Evolutionary conservation across 257 asterid genomes (phyloP).

Genomic region (Solanum chiquidenum): DNA sequence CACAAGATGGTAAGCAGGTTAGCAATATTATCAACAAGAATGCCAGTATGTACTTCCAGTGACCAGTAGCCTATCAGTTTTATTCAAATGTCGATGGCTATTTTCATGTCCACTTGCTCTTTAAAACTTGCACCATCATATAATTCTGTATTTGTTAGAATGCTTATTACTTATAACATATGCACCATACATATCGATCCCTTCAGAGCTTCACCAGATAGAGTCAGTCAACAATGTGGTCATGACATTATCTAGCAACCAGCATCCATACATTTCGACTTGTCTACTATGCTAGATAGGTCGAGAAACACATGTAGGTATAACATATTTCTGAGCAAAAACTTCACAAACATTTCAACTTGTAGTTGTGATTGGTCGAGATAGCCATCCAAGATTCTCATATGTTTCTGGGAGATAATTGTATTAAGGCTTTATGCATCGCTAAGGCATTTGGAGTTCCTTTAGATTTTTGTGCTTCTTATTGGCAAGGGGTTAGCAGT

Average conservation of each 20-base stretch:
- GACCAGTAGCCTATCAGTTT: not conserved
- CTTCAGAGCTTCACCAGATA: not conserved
- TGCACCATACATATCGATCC: not conserved
- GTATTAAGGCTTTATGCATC: not conserved
- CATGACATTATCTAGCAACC: not conserved
- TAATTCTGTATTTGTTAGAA: not conserved
- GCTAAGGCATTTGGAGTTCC: not conserved
- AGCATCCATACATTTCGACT: not conserved
- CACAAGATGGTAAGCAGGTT: conserved; percentile 95
- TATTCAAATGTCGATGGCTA: not conserved
- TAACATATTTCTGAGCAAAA: not conserved
- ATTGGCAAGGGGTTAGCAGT: not conserved
- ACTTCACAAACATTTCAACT: not conserved
- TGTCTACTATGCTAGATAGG: not conserved
- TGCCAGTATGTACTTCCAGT: not conserved
- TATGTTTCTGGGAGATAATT: not conserved
- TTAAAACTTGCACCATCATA: not conserved
- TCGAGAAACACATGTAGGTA: not conserved
- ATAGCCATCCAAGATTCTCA: not conserved
- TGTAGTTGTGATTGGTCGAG: not conserved
- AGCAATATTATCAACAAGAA: conserved; percentile 4
- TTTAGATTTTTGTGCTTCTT: not conserved
- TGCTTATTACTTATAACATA: not conserved
- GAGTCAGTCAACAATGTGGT: not conserved
- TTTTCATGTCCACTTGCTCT: not conserved